Base-by-base conservation (phyloP, 331 rosid species). In the Quercus tomentella region DNA sequence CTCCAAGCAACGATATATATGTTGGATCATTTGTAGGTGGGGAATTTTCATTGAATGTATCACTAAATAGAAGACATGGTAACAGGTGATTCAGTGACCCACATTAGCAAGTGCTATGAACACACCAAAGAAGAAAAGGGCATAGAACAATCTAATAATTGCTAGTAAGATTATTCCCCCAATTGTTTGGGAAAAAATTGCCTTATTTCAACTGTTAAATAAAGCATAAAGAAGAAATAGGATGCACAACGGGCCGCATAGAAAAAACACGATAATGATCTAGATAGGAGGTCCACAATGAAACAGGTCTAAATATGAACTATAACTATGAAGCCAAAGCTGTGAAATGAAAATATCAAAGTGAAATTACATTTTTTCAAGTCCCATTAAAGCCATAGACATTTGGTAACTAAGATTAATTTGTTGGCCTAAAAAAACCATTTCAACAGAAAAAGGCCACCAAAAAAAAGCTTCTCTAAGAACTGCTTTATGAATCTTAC, bases 1-100 rank as follows among this genome's bases (percentile, higher is more conserved):
- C 95, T 81, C 98, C 98, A 60, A 94, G 96, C 35, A 87, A 82
- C 52, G 97, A 89, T 72, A 94, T 92, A 83, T 92, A 94, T 15
- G 63, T 76, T 6, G 97, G 81, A 83, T 94, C 91, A 82, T 78
- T 88, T 61, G 97, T 87, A 70, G 98, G 98, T 26, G 98, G 97
- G 76, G 92, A 61, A 81, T 94, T 94, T 81, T 94, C 98, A 18
- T 94, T 94, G 86, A 94, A 94, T 33, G 98, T 92, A 82, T 94
- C 98, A 68, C 98, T 94, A 86, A 89, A 87, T 83, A 65, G 45
- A 86, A 82, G 11, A 0, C 28, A 76, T 31, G 77, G 73, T 65
- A 76, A 37, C 3, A 68, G 28, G 61, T n/a, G 76, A 17, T 72
- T 87, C 74, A 85, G 80, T 61, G 76, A 71, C 17, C 75, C 51